These are phyloP conservation scores for Fusarium heterosporum DNA, from an alignment of 2,329 filamentous ascomycete species.

Conservation along the genomic window DNA sequence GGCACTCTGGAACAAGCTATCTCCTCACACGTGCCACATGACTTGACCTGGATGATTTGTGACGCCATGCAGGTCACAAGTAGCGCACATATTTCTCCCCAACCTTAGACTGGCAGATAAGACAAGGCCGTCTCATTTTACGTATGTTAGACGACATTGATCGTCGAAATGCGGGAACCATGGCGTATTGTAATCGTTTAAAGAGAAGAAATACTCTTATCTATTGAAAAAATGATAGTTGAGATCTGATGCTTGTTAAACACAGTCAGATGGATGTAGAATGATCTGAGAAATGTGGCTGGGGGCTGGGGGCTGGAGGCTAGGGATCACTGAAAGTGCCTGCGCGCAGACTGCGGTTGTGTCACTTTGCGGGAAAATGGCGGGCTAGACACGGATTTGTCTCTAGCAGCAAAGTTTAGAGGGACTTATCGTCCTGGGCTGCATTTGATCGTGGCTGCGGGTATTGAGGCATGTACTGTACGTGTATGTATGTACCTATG, in stretches of 20 bases:
- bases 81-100: constrained; percentile 25
- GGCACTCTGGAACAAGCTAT: constrained; percentile 24
- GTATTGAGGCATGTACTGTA: not conserved
- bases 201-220: constrained; percentile 4
- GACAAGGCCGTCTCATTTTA: constrained; percentile 1
- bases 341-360: constrained; percentile 26
- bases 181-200: constrained; percentile 20
- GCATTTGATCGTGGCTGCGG: not conserved
- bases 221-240: not conserved
- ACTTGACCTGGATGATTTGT: constrained; percentile 46
- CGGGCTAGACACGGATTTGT: constrained; percentile 26
- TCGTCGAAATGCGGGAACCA: constrained; percentile 3
- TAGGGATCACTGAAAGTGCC: constrained; percentile 12
- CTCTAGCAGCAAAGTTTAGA: constrained; percentile 7
- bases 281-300: constrained; percentile 28
- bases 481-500: not conserved
- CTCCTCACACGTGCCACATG: constrained; percentile 37
- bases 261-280: constrained; percentile 31
- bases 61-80: constrained; percentile 47
- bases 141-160: constrained; percentile 6
- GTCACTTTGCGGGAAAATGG: constrained; percentile 32
- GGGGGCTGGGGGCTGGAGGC: constrained; percentile 21
- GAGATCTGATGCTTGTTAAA: not conserved
- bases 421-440: constrained; percentile 32
- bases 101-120: constrained; percentile 29